A percentile compares a stretch with the other conserved stretches of the same genome.
Conservation (phyloP, 345 rosid species). For the Alliaria petiolata region DNA sequence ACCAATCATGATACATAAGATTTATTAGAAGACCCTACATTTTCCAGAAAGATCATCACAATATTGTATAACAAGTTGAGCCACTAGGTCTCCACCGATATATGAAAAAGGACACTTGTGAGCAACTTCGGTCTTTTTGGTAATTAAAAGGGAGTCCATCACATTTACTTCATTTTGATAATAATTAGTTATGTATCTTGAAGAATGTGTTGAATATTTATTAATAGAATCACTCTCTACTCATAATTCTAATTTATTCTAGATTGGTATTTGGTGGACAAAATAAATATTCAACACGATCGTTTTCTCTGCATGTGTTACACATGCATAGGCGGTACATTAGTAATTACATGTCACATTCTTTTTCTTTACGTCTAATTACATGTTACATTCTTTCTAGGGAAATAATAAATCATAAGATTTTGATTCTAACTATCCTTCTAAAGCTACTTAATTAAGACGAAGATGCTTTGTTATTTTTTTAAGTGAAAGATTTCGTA, state of each 20-base stretch:
- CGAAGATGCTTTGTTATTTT: neutral
- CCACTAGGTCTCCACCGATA: constrained; percentile 13
- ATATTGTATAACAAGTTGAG: constrained; percentile 4
- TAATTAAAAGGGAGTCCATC: neutral
- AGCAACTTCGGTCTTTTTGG: neutral
- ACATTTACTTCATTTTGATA: constrained; percentile 4
- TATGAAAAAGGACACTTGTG: neutral
- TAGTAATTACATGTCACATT: neutral
- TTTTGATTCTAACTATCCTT: neutral
- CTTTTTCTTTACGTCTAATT: neutral
- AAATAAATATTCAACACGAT: constrained; percentile 2
- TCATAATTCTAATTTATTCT: too few relatives aligned
- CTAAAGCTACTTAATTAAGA: neutral
- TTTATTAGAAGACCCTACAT: constrained; percentile 23
- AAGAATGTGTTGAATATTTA: too few relatives aligned
- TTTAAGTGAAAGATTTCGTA: neutral
- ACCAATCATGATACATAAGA: constrained; percentile 17
- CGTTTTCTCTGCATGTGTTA: constrained; percentile 2
- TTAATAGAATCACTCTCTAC: too few relatives aligned
- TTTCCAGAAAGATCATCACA: constrained; percentile 9
- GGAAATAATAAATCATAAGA: neutral
- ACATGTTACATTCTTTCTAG: neutral
- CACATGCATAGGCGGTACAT: neutral
- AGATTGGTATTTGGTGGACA: neutral
- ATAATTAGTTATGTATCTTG: neutral